Evolutionary conservation across 192 early-diverging fungal genomes (phyloP).

Genomic region (Backusella sp.): DNA sequence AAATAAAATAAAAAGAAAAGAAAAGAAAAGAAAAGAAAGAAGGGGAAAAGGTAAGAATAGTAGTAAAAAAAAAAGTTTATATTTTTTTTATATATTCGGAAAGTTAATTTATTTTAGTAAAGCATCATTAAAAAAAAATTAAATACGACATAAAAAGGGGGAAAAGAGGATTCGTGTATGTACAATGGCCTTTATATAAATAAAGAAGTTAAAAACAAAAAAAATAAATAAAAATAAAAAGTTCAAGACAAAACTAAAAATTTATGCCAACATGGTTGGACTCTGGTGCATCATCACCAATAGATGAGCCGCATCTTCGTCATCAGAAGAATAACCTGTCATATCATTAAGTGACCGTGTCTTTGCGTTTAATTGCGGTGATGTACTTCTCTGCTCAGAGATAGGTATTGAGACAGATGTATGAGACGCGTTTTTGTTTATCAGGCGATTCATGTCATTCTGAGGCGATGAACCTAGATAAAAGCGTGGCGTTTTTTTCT

Average conservation of each 20-base stretch:
- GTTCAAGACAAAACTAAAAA: neutral
- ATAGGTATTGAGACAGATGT: neutral
- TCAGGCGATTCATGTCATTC: neutral
- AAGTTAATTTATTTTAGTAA: constrained; percentile 5
- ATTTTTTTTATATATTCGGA: neutral
- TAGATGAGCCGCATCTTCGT: constrained; percentile 27
- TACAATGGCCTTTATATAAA: constrained; percentile 19
- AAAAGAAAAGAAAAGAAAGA: neutral
- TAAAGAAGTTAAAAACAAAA: constrained; percentile 56
- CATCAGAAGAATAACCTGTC: neutral
- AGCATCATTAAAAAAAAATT: neutral
- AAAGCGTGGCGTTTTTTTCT: neutral
- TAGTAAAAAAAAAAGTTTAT: neutral
- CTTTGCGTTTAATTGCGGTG: neutral
- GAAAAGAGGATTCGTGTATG: constrained; percentile 38
- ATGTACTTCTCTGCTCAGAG: neutral
- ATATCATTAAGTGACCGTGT: neutral
- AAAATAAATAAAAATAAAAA: constrained; percentile 41
- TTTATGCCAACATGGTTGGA: neutral
- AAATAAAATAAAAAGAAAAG: neutral
- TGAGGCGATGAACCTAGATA: neutral
- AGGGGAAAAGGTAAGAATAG: neutral
- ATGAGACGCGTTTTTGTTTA: constrained; percentile 12
- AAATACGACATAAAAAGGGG: neutral
- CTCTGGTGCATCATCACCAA: constrained; percentile 28